These are phyloP conservation scores for Starmerella sirachaensis DNA, from an alignment of 805 yeast genomes.

Conservation along the genomic window DNA sequence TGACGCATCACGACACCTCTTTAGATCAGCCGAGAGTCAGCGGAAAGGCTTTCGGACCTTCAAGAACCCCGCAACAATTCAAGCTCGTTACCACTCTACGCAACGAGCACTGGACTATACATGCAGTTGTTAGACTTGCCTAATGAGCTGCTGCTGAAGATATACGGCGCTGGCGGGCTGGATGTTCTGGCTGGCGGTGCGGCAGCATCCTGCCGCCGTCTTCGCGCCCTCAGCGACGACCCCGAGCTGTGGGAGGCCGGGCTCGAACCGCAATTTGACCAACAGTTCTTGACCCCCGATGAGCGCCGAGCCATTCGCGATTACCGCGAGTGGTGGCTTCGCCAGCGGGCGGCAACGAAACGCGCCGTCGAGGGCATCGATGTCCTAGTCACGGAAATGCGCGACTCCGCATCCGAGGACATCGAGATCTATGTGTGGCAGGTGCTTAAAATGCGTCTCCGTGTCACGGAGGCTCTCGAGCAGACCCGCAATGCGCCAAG, in stretches of 20 bases:
- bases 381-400: constrained; percentile 18
- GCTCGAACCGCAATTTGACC: constrained; percentile 5
- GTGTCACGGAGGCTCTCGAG: constrained; percentile 12
- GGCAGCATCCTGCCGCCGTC: constrained; percentile 16
- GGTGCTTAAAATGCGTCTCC: constrained; percentile 13
- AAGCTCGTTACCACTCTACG: too few relatives aligned
- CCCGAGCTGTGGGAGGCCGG: constrained; percentile 18
- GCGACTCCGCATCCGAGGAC: constrained; percentile 15
- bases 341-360: constrained; percentile 9
- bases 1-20: too few relatives aligned
- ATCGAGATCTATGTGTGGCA: constrained; percentile 10
- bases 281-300: constrained; percentile 11
- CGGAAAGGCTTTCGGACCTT: too few relatives aligned
- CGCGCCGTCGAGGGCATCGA: constrained; percentile 15
- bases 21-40: too few relatives aligned
- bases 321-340: constrained; percentile 15
- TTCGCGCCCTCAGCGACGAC: constrained; percentile 19
- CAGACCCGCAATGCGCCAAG: constrained; percentile 6
- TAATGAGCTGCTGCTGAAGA: constrained; percentile 16
- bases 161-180: constrained; percentile 17
- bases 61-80: too few relatives aligned
- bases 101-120: too few relatives aligned
- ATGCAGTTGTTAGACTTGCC: constrained; percentile 18
- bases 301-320: constrained; percentile 14
- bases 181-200: constrained; percentile 18